phyloP scores from a whole-genome alignment of 2,329 filamentous ascomycete genomes.

The Epichloe baconii region DNA sequence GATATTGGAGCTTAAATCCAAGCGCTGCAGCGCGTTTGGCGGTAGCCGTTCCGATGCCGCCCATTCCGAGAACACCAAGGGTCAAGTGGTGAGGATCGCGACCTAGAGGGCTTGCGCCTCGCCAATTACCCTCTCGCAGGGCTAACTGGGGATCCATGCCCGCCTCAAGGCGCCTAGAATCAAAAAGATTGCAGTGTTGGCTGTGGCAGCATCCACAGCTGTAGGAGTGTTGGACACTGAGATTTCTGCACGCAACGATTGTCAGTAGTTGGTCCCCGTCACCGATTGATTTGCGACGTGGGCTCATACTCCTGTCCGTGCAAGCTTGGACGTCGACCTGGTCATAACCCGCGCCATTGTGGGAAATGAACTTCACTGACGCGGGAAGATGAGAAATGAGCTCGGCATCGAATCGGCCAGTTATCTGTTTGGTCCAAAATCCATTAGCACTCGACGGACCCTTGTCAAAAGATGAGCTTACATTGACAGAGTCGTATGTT shows the following conservation, averaged over 20 bases:
- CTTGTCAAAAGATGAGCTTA: neutral
- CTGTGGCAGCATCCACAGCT: slow-evolving; percentile 56
- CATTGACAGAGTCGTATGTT: slow-evolving; percentile 27
- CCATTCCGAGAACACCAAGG: slow-evolving; percentile 46
- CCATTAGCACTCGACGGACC: neutral
- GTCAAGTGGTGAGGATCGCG: slow-evolving; percentile 57
- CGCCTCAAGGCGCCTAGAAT: slow-evolving; percentile 56
- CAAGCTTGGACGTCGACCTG: slow-evolving; percentile 54
- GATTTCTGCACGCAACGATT: slow-evolving; percentile 20
- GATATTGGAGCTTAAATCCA: slow-evolving; percentile 45
- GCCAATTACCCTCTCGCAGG: slow-evolving; percentile 46
- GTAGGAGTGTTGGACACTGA: slow-evolving; percentile 55
- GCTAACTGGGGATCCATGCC: slow-evolving; percentile 46
- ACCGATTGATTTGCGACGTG: no score
- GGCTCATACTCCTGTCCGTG: slow-evolving; percentile 19
- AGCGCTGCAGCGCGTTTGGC: slow-evolving; percentile 37
- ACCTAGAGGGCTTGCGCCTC: slow-evolving; percentile 36
- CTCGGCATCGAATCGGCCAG: slow-evolving; percentile 50
- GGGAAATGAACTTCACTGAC: slow-evolving; percentile 28
- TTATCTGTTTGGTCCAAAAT: slow-evolving; percentile 24
- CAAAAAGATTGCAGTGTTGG: slow-evolving; percentile 57
- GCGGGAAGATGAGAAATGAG: slow-evolving; percentile 34
- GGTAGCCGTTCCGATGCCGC: slow-evolving; percentile 40
- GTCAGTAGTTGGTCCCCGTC: neutral
- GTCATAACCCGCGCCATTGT: slow-evolving; percentile 47